Base-by-base conservation (phyloP, 441 rosid genomes). In the Capsella rubella region DNA sequence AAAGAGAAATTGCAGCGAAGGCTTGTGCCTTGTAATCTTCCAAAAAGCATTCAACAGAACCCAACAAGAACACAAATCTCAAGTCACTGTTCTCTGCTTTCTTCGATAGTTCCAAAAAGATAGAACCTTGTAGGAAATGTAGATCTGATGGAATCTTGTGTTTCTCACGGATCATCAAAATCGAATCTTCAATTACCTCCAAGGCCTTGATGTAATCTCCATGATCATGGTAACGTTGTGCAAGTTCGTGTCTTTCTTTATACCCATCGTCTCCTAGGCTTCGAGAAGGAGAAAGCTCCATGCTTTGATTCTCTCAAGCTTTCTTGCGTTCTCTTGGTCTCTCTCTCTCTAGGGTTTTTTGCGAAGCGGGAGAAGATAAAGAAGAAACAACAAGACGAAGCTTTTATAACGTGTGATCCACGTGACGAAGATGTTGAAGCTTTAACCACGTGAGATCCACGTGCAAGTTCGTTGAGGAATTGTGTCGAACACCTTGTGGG, bases 181-280 rank as follows among this genome's bases (percentile, higher is more conserved):
- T 8, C 15, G 34, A 64, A 8, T 68, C 58, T 69, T 75, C 74
- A n/a, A 62, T 37, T 8, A 53, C 37, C 40, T 61, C 79, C 51
- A 75, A 61, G 10, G 75, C 79, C 43, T 39, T 68, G 18, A 11
- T 76, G 75, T 55, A n/a, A 14, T 69, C 32, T 54, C 65, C 75
- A 21, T 50, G 15, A 6, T 4, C 45, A 55, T 13, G 45, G 64
- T 21, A 56, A 11, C 5, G 59, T 6, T 28, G 0, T 5, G 59
- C 65, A 29, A 42, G 31, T 2, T 35, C 4, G 65, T 16, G 10
- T 11, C 49, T 43, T 47, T 14, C 3, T 40, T 3, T 9, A 8
- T 61, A 64, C 13, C 35, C 25, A 21, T 8, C n/a, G 6, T 3
- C 12, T 49, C 51, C 3, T 16, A 4, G 1, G 37, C 46, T 6